These are phyloP conservation scores for Podochytrium sp. DNA, from an alignment of 192 early-diverging fungal species.

Conservation along the genomic window DNA sequence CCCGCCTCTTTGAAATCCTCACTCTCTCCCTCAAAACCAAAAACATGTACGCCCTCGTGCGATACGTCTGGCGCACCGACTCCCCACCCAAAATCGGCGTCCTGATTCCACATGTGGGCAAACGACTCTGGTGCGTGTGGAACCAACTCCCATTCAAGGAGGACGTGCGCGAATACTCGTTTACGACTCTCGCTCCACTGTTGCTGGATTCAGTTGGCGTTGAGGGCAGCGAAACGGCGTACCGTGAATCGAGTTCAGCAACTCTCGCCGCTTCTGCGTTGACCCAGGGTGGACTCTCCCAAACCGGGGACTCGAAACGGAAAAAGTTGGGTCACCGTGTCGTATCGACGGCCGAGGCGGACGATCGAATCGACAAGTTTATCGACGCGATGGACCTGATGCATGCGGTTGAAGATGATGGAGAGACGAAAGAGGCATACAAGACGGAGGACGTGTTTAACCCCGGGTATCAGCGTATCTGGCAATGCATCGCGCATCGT, in stretches of 20 bases:
- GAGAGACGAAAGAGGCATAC: conserved; percentile 53
- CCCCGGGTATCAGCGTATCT: conserved; percentile 60
- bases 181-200: conserved; percentile 53
- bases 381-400: conserved; percentile 65
- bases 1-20: conserved; percentile 54
- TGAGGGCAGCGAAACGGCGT: background rate
- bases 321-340: conserved; percentile 46
- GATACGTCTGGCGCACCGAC: conserved; percentile 59
- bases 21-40: conserved; percentile 51
- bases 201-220: background rate
- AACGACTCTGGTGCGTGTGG: conserved; percentile 50
- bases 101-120: conserved; percentile 54
- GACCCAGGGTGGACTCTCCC: background rate
- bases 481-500: conserved; percentile 60
- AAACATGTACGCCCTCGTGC: conserved; percentile 61
- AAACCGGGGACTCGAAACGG: conserved; percentile 16
- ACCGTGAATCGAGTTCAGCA: background rate
- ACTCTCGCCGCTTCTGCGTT: conserved; percentile 5
- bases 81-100: conserved; percentile 66
- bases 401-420: conserved; percentile 44
- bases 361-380: conserved; percentile 56
- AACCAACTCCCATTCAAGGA: conserved; percentile 69
- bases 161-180: conserved; percentile 60
- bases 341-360: conserved; percentile 52
- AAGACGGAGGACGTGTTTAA: conserved; percentile 62